These are phyloP conservation scores for Colletotrichum higginsianum DNA, from an alignment of 2,329 filamentous ascomycete species.

Conservation along the genomic window DNA sequence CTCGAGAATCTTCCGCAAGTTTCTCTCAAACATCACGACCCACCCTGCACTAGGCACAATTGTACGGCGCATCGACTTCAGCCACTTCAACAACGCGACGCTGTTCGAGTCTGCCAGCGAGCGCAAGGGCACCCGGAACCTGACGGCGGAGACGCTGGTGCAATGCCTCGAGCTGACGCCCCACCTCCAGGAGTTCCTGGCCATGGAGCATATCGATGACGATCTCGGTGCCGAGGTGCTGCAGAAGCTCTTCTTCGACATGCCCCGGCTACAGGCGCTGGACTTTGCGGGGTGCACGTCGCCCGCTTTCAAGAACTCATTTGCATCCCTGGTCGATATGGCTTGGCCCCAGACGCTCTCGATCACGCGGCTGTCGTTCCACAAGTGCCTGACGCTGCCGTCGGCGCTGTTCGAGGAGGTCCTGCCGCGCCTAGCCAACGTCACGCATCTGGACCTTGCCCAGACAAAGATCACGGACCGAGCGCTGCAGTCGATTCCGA, in stretches of 20 bases:
- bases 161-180: slow-evolving; percentile 81
- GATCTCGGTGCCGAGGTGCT: slow-evolving; percentile 80
- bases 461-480: slow-evolving; percentile 82
- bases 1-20: slow-evolving; percentile 87
- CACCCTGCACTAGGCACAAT: slow-evolving; percentile 81
- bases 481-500: slow-evolving; percentile 78
- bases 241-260: slow-evolving; percentile 77
- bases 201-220: slow-evolving; percentile 85
- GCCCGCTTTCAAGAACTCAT: slow-evolving; percentile 75
- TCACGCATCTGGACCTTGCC: slow-evolving; percentile 86
- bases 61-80: slow-evolving; percentile 86
- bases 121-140: slow-evolving; percentile 80
- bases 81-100: slow-evolving; percentile 86
- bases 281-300: slow-evolving; percentile 86
- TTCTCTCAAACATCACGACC: slow-evolving; percentile 76
- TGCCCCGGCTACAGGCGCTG: slow-evolving; percentile 75
- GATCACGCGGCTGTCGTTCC: slow-evolving; percentile 79
- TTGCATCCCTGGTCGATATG: slow-evolving; percentile 67
- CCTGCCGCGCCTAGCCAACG: slow-evolving; percentile 76
- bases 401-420: slow-evolving; percentile 77
- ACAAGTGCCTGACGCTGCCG: slow-evolving; percentile 83
- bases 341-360: slow-evolving; percentile 69
- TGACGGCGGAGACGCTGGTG: slow-evolving; percentile 81
- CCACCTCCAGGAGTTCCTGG: slow-evolving; percentile 82
- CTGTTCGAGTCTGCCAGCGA: slow-evolving; percentile 82